These are phyloP conservation scores for Fusarium brachygibbosum DNA, from an alignment of 2,329 filamentous ascomycete genomes.

Conservation along the genomic window DNA sequence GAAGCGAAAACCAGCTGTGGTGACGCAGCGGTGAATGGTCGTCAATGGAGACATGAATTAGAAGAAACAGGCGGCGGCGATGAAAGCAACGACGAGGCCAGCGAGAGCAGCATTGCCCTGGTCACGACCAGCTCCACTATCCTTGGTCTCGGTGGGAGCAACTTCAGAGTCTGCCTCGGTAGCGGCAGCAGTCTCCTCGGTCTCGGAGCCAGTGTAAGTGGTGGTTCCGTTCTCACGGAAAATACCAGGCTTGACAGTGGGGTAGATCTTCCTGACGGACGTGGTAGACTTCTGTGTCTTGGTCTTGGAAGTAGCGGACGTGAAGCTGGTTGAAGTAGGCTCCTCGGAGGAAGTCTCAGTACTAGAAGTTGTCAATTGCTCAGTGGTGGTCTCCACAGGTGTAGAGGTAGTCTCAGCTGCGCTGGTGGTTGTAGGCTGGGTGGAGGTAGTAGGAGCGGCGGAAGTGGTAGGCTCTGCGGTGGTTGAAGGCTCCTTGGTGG, in stretches of 20 bases:
- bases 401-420: constrained; percentile 26
- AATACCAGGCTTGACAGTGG: constrained; percentile 58
- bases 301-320: constrained; percentile 33
- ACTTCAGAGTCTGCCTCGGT: constrained; percentile 49
- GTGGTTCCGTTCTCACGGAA: constrained; percentile 67
- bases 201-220: constrained; percentile 30
- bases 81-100: constrained; percentile 68
- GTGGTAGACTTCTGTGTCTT: constrained; percentile 39
- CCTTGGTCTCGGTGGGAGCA: constrained; percentile 54
- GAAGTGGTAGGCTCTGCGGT: constrained; percentile 37
- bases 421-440: constrained; percentile 29
- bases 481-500: constrained; percentile 42
- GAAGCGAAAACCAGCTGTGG: constrained; percentile 48
- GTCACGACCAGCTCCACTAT: constrained; percentile 62
- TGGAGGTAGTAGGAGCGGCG: constrained; percentile 32
- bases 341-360: constrained; percentile 32
- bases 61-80: constrained; percentile 65
- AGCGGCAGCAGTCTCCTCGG: constrained; percentile 41
- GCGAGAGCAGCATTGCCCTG: constrained; percentile 66
- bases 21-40: constrained; percentile 17
- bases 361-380: constrained; percentile 12
- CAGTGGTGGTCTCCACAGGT: constrained; percentile 31
- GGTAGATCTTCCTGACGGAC: constrained; percentile 29
- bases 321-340: constrained; percentile 48
- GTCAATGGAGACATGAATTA: constrained; percentile 48